Percentiles rank a stretch among this genome's conserved stretches.
These are phyloP conservation scores for Cenchrus fungigraminus DNA, from an alignment of 176 grass and related monocot genomes.

Conservation along the genomic window DNA sequence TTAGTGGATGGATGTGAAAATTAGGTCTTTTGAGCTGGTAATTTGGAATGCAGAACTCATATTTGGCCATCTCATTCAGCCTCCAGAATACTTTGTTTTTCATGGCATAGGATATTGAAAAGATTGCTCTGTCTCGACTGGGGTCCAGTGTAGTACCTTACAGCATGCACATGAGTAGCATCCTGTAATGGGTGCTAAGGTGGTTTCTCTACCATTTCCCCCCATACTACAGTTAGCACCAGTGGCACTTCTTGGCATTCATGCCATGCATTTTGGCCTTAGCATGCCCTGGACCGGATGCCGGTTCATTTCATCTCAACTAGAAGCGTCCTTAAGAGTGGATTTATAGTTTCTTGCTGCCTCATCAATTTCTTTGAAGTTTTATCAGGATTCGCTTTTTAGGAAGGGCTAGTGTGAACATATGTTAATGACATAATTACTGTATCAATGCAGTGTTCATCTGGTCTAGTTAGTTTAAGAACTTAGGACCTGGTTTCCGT, in stretches of 20 bases:
- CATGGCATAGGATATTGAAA: background rate
- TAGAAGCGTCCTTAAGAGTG: background rate
- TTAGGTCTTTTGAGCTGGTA: slow-evolving; percentile 11
- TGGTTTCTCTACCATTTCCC: background rate
- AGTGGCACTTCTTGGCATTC: background rate
- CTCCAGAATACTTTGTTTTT: background rate
- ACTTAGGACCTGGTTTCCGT: background rate
- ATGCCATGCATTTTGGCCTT: background rate
- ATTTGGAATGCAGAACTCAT: background rate
- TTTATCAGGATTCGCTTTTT: slow-evolving; percentile 17
- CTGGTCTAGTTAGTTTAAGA: background rate
- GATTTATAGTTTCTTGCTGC: slow-evolving; percentile 1
- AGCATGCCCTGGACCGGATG: background rate
- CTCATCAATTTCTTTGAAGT: slow-evolving; percentile 16
- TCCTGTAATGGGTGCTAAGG: background rate
- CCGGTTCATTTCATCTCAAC: background rate
- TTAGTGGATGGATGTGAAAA: background rate
- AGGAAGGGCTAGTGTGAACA: background rate
- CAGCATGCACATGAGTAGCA: background rate
- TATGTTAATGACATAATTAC: background rate
- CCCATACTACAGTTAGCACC: background rate
- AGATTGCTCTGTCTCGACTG: background rate
- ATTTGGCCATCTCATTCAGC: background rate
- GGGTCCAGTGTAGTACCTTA: slow-evolving; percentile 6
- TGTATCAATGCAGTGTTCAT: background rate